A percentile compares a stretch with the other conserved stretches of the same genome.
Evolutionary conservation across 1,284 basidiomycete species (phyloP).

Genomic region (Crepidotus sp.): DNA sequence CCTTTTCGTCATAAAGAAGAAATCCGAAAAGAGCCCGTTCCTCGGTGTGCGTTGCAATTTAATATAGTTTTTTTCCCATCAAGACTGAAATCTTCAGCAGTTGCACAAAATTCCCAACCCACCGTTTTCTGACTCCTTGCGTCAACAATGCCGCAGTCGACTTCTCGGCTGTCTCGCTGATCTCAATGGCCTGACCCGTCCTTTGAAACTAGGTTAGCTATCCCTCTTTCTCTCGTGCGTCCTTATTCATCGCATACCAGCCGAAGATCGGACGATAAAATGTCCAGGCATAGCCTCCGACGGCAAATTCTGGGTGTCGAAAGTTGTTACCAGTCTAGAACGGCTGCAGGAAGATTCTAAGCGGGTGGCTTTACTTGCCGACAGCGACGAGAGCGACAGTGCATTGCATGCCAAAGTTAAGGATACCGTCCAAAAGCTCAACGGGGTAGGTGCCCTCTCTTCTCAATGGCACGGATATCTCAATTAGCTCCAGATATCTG

Average conservation of each 20-base stretch:
- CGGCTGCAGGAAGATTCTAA: conserved; percentile 61
- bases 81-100: conserved; percentile 28
- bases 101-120: conserved; percentile 57
- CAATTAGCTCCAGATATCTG: conserved; percentile 31
- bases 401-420: conserved; percentile 40
- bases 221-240: conserved; percentile 1
- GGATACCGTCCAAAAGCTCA: conserved; percentile 39
- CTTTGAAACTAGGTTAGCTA: conserved; percentile 41
- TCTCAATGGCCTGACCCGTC: conserved; percentile 50
- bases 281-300: conserved; percentile 55
- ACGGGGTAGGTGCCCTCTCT: conserved; percentile 31
- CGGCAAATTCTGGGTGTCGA: conserved; percentile 76
- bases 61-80: conserved; percentile 5
- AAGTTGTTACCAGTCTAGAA: conserved; percentile 55
- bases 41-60: conserved; percentile 45
- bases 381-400: conserved; percentile 51
- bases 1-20: conserved; percentile 71
- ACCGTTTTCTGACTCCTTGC: conserved; percentile 63
- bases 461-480: neutral
- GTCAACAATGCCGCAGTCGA: conserved; percentile 56
- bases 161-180: conserved; percentile 74
- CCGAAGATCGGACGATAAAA: conserved; percentile 45
- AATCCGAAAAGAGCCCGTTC: conserved; percentile 58
- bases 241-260: conserved; percentile 14
- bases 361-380: conserved; percentile 51